Percentiles rank a stretch among this genome's conserved stretches.
These are phyloP conservation scores for Ottelia alismoides DNA, from an alignment of 106 monocot genomes.

Conservation along the genomic window DNA sequence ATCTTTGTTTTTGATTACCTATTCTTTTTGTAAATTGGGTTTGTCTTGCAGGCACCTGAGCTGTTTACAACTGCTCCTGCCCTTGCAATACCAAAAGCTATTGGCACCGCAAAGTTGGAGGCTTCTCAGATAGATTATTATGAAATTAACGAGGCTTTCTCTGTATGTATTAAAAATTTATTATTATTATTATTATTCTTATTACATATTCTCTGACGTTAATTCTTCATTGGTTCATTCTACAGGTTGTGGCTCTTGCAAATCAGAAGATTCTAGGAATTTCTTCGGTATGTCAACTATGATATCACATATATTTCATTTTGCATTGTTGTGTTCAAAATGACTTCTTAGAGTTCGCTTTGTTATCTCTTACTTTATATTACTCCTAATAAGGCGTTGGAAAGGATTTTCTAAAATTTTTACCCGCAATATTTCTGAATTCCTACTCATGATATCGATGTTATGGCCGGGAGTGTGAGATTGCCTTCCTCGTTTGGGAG, in stretches of 20 bases:
- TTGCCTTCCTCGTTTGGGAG: too few species aligned
- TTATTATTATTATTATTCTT: background rate
- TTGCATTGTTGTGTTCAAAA: too few species aligned
- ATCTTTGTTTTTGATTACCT: background rate
- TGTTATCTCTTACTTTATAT: too few species aligned
- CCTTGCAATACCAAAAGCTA: conserved; percentile 79
- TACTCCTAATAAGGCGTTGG: too few species aligned
- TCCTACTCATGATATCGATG: too few species aligned
- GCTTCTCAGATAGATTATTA: conserved; percentile 83
- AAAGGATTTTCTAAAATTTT: too few species aligned
- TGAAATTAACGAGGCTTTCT: too few species aligned
- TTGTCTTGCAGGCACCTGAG: conserved; percentile 58
- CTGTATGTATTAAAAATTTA: conserved; percentile 27
- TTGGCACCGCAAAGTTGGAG: conserved; percentile 65
- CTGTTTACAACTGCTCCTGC: conserved; percentile 79
- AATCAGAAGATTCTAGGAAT: conserved; percentile 86
- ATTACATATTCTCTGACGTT: background rate
- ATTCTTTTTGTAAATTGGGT: background rate
- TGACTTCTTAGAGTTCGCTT: too few species aligned
- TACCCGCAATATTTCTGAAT: too few species aligned
- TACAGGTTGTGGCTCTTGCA: conserved; percentile 81
- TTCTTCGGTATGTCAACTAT: conserved; percentile 57
- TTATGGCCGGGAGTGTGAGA: too few species aligned
- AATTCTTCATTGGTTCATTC: conserved; percentile 5
- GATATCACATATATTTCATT: too few species aligned